Base-by-base conservation (phyloP, 148 eudicot species). In the Rhododendron henanense region DNA sequence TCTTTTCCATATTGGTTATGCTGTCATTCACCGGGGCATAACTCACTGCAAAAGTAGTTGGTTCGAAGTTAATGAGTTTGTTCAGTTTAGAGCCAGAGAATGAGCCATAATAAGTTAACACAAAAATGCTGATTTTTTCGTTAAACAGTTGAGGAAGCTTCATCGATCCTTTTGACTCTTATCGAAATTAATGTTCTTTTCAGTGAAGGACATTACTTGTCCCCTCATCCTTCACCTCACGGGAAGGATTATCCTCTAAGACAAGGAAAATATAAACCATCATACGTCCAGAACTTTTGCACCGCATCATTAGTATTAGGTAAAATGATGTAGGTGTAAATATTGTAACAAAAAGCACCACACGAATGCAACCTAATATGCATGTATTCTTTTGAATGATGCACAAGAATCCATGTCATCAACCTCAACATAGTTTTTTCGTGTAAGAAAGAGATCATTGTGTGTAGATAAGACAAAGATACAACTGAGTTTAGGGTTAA, bases 201-300 rank as follows among this genome's bases (percentile, higher is more conserved):
- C 3, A 39, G 6, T 74, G 8, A 74, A 35, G 45, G 45, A 74
- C 37, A 3, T 74, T 35, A 35, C 44, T 6, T 75, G 79, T 75
- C n/a, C 79, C 79, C 47, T 0, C 10, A 39, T 37, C 79, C 79
- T 75, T 75, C 79, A 16, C 79, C 48, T 75, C 47, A 35, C 5
- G 14, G 41, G 41, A 31, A 9, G 78, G 78, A 73, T 73, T 25
- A 35, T 35, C 41, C 13, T 31, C 33, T 5, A 73, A 73, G n/a
- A 78, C 81, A 45, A 78, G 53, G 81, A 45, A 78, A 78, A 23
- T n/a, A 78, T 78, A 23, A n/a, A 75, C 81, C 81, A 39, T 77
- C 80, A 44, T 44, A 41, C 11, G 10, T 78, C 53, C 45, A 47
- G 28, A 78, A 37, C 23, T 41, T 21, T 15, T 39, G 13, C 6